phyloP scores from a whole-genome alignment of 495 filamentous ascomycete species.

The Filosporella fistucella region DNA sequence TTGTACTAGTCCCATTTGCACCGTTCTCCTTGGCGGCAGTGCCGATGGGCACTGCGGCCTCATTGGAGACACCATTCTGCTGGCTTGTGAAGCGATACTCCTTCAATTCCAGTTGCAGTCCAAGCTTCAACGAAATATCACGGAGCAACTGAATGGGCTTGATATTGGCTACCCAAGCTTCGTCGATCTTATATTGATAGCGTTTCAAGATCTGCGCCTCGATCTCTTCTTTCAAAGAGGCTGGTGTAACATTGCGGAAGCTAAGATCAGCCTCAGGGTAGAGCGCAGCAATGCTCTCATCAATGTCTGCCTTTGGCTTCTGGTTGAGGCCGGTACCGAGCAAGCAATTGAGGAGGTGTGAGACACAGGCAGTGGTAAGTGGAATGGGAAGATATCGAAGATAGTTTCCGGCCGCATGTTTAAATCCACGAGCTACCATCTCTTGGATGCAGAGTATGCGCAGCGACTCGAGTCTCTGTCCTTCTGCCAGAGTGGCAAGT shows the following conservation, averaged over 20 bases:
- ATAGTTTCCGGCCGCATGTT: constrained; percentile 80
- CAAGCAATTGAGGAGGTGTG: constrained; percentile 93
- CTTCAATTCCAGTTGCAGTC: constrained; percentile 80
- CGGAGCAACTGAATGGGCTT: constrained; percentile 81
- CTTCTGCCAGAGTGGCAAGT: constrained; percentile 65
- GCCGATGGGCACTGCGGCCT: constrained; percentile 27
- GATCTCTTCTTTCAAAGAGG: constrained; percentile 64
- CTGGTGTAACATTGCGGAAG: constrained; percentile 73
- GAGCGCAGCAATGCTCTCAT: constrained; percentile 64
- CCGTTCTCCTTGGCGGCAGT: constrained; percentile 22
- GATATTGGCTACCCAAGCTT: constrained; percentile 59
- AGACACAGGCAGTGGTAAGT: constrained; percentile 68
- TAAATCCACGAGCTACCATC: constrained; percentile 91
- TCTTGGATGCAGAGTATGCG: constrained; percentile 76
- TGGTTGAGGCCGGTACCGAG: constrained; percentile 74
- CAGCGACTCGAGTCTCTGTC: constrained; percentile 70
- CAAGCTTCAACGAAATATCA: constrained; percentile 84
- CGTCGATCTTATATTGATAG: constrained; percentile 69
- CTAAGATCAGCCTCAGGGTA: constrained; percentile 80
- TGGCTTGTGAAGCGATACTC: constrained; percentile 67
- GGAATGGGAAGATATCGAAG: constrained; percentile 75
- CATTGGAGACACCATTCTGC: constrained; percentile 29
- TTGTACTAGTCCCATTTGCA: constrained; percentile 37
- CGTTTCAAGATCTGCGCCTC: constrained; percentile 64
- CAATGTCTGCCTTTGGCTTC: constrained; percentile 70